A percentile compares a stretch with the other conserved stretches of the same genome.
Conservation (phyloP, 352 stramenopile genomes). For the Globisporangium heterothallicum region DNA sequence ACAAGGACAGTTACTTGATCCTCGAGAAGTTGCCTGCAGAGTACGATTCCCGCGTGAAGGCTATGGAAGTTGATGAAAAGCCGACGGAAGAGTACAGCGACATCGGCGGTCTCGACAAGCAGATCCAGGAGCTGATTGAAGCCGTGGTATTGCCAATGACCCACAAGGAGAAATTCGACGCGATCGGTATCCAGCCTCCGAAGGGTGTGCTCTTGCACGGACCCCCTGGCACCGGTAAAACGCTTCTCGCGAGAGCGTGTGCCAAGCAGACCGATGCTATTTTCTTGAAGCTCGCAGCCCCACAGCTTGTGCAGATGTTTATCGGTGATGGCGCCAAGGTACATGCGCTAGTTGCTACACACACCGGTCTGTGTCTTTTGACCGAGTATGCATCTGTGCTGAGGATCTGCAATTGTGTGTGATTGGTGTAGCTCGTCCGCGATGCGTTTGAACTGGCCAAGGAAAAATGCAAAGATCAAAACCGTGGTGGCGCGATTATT, state of each 20-base stretch:
- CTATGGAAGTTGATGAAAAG: slow-evolving; percentile 96
- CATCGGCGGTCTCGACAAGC: slow-evolving; percentile 96
- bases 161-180: slow-evolving; percentile 97
- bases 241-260: slow-evolving; percentile 95
- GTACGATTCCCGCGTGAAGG: slow-evolving; percentile 98
- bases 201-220: slow-evolving; percentile 97
- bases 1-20: slow-evolving; percentile 99
- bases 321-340: slow-evolving; percentile 97
- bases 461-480: slow-evolving; percentile 90
- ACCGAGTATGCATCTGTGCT: too few relatives aligned
- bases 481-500: slow-evolving; percentile 93
- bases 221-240: slow-evolving; percentile 98
- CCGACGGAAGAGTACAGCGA: slow-evolving; percentile 94
- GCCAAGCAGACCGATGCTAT: slow-evolving; percentile 98
- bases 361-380: too few relatives aligned
- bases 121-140: slow-evolving; percentile 99
- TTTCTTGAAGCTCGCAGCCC: slow-evolving; percentile 97
- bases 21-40: slow-evolving; percentile 98
- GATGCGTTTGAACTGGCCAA: slow-evolving; percentile 97
- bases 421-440: slow-evolving; percentile 84
- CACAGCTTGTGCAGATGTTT: slow-evolving; percentile 99
- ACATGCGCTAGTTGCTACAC: slow-evolving; percentile 2
- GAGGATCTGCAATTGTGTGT: neutral
- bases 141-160: slow-evolving; percentile 98
- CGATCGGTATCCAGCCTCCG: slow-evolving; percentile 94